Evolutionary conservation across 2,329 filamentous ascomycete genomes (phyloP).

Genomic region (Elsinoe arachidis): DNA sequence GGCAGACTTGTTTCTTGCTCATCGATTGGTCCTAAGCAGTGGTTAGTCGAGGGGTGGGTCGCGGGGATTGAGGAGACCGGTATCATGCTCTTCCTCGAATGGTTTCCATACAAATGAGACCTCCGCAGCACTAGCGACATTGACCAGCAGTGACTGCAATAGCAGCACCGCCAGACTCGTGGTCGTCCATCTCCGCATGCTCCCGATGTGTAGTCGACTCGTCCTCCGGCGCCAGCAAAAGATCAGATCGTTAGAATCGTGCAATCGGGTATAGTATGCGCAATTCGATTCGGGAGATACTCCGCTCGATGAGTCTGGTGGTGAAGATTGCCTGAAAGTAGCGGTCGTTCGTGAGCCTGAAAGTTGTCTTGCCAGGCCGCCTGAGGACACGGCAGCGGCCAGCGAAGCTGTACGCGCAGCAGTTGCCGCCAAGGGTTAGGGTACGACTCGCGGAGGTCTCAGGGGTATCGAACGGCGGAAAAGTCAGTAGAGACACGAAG

Average conservation of each 20-base stretch:
- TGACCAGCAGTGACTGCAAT: constrained; percentile 20
- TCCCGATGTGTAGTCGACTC: constrained; percentile 9
- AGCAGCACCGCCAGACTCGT: constrained; percentile 21
- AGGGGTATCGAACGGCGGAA: neutral
- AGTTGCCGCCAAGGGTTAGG: neutral
- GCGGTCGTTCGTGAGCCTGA: neutral
- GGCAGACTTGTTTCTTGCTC: constrained; percentile 72
- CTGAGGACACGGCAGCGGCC: neutral
- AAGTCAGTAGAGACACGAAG: neutral
- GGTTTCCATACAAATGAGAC: constrained; percentile 24
- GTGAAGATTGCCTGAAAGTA: neutral
- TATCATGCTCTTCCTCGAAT: neutral
- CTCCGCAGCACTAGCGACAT: constrained; percentile 22
- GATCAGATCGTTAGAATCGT: neutral
- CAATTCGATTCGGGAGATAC: neutral
- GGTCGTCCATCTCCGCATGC: constrained; percentile 25
- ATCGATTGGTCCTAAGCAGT: constrained; percentile 57
- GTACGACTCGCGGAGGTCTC: neutral
- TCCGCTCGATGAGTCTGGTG: neutral
- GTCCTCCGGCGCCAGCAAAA: neutral
- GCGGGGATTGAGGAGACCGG: neutral
- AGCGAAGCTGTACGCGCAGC: constrained; percentile 5
- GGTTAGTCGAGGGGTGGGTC: neutral
- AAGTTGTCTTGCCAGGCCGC: neutral
- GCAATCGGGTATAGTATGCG: neutral